These are phyloP conservation scores for Colletotrichum gigasporum DNA, from an alignment of 2,329 filamentous ascomycete species.

Conservation along the genomic window DNA sequence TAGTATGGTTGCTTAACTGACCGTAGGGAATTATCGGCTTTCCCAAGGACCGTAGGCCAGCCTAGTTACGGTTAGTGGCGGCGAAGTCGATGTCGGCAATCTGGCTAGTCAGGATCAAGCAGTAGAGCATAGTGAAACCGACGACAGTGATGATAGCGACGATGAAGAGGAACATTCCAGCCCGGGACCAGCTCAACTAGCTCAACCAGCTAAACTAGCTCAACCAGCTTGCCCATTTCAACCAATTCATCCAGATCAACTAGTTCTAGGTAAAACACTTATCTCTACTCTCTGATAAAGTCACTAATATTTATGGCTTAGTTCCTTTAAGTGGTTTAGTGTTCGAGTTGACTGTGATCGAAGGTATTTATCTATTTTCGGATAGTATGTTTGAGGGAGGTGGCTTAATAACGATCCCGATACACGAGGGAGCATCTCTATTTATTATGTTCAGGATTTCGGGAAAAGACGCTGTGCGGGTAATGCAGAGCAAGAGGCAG, in stretches of 20 bases:
- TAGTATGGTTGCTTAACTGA: not conserved
- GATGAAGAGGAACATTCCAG: not conserved
- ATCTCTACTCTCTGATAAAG: not conserved
- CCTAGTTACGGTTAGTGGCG: not conserved
- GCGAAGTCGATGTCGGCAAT: not conserved
- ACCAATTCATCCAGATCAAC: too few species aligned
- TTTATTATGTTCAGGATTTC: too few species aligned
- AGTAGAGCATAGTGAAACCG: not conserved
- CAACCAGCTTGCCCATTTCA: too few species aligned
- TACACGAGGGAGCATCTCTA: not conserved
- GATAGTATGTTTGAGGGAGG: not conserved
- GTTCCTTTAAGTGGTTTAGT: not conserved
- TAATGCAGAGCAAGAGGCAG: too few species aligned
- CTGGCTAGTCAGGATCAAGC: not conserved
- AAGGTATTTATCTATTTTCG: not conserved
- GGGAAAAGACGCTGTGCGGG: too few species aligned
- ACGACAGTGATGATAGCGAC: not conserved
- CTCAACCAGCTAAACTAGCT: too few species aligned
- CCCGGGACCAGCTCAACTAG: not conserved
- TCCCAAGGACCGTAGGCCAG: not conserved
- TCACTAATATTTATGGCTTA: not conserved
- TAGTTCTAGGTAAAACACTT: too few species aligned
- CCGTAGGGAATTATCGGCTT: not conserved
- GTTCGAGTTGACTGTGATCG: not conserved
- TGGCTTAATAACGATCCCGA: not conserved